Base-by-base conservation (phyloP, 116 monocot genomes). In the Cymodocea nodosa region DNA sequence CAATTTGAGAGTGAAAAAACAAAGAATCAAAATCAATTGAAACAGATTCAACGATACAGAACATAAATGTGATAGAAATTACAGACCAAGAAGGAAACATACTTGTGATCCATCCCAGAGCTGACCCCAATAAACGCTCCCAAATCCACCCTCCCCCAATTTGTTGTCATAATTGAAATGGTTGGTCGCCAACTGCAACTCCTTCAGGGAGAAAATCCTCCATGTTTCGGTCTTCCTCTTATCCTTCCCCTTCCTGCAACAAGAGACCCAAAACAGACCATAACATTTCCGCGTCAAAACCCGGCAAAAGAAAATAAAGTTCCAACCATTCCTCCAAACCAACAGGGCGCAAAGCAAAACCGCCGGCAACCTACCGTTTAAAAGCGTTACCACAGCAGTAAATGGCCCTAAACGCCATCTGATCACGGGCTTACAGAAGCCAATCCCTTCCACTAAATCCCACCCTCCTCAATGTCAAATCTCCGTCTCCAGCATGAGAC, bases 81-180 rank as follows among this genome's bases (percentile, higher is more conserved):
- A 30, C 13, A 67, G 16, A 53, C 35, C 17, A 35, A 24, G 18
- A 13, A 67, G 37, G 25, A 67, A 35, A 56, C 50, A n/a, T 44
- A 82, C 85, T 79, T 82, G 85, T 57, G 81, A 73, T 25, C 85
- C 85, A 68, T 85, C 89, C 84, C 84, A 84, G 11, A 89, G 77
- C 68, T 89, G 89, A 4, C 89, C 89, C 89, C 89, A 89, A 57
- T 89, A 89, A 12, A 89, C 89, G 35, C 84, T 89, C 5, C 89
- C 89, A 53, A 84, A 79, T 11, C 76, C 81, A 10, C 89, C 89
- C 75, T 89, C 84, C 5, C 84, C 89, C 16, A 89, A 75, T 73
- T 89, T 84, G 77, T 89, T 89, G 62, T 89, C 89, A 25, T 84
- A 89, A 68, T 89, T 89, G 63, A 89, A 89, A 63, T 69, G 84